Conservation (phyloP, 2,329 filamentous ascomycete species). For the Ceratocystis variospora region DNA sequence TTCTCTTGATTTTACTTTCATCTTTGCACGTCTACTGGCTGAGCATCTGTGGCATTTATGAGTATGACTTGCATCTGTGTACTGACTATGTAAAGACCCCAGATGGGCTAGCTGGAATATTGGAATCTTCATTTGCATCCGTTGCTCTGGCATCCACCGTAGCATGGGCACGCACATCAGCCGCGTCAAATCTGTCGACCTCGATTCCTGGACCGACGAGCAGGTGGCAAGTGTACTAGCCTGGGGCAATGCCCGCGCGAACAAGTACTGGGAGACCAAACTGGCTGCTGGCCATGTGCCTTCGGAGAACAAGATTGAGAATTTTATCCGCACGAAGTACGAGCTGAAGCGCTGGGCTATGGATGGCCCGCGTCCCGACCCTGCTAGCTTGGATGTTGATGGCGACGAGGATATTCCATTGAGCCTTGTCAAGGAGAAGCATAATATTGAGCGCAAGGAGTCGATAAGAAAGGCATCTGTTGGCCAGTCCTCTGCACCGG, state of each 20-base stretch:
- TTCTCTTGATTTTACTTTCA: not conserved
- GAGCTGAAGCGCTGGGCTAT: conserved; percentile 99
- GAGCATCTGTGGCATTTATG: conserved; percentile 12
- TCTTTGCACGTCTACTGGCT: not conserved
- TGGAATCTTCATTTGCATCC: conserved; percentile 93
- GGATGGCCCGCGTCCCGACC: conserved; percentile 89
- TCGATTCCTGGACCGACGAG: conserved; percentile 97
- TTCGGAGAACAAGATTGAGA: conserved; percentile 96
- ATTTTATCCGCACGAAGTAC: conserved; percentile 98
- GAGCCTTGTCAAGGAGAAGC: conserved; percentile 52
- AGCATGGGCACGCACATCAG: conserved; percentile 99
- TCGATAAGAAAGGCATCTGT: conserved; percentile 47
- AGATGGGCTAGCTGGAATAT: conserved; percentile 99
- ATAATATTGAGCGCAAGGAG: conserved; percentile 46
- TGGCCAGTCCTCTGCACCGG: conserved; percentile 30
- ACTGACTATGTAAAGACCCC: conserved; percentile 48
- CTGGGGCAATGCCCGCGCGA: conserved; percentile 93
- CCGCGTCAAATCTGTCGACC: conserved; percentile 91
- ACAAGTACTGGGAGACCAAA: conserved; percentile 98
- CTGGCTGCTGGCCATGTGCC: conserved; percentile 80
- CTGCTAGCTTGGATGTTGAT: conserved; percentile 68
- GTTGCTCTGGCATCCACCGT: conserved; percentile 95
- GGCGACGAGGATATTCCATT: conserved; percentile 62
- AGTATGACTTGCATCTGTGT: not conserved
- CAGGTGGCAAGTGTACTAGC: conserved; percentile 84